Evolutionary conservation across 192 early-diverging fungal species (phyloP).

Genomic region (Coemansia sp.): DNA sequence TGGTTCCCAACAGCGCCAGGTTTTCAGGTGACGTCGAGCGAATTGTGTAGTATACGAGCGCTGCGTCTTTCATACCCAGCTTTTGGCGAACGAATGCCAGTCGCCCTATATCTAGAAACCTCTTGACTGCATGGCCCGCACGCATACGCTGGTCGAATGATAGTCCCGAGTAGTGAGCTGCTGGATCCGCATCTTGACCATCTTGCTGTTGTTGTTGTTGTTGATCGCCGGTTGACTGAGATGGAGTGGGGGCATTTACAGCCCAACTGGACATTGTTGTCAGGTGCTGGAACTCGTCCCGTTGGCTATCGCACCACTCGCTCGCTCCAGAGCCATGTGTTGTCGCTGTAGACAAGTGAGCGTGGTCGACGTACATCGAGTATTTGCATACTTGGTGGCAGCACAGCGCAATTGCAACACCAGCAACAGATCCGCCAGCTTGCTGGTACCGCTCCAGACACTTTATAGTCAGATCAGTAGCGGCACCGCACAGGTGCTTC

Average conservation of each 20-base stretch:
- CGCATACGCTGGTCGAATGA: slow-evolving; percentile 61
- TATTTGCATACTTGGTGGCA: slow-evolving; percentile 84
- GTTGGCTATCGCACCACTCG: slow-evolving; percentile 46
- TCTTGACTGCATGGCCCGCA: slow-evolving; percentile 74
- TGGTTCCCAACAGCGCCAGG: slow-evolving; percentile 65
- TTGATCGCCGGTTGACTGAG: slow-evolving; percentile 22
- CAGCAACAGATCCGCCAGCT: slow-evolving; percentile 59
- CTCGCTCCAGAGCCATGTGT: not conserved
- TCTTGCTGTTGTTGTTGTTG: slow-evolving; percentile 16
- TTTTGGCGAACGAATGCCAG: slow-evolving; percentile 54
- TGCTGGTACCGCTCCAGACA: slow-evolving; percentile 63
- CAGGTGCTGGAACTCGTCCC: slow-evolving; percentile 65
- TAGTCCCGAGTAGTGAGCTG: slow-evolving; percentile 69
- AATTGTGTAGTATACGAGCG: slow-evolving; percentile 77
- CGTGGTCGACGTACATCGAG: slow-evolving; percentile 69
- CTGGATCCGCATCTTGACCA: slow-evolving; percentile 37
- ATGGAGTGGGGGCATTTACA: slow-evolving; percentile 57
- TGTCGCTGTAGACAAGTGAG: slow-evolving; percentile 53
- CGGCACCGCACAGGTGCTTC: slow-evolving; percentile 90
- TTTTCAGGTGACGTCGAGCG: slow-evolving; percentile 71
- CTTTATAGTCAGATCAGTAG: slow-evolving; percentile 83
- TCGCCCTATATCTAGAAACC: slow-evolving; percentile 78
- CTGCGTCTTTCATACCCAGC: slow-evolving; percentile 60
- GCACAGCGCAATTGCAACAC: slow-evolving; percentile 84
- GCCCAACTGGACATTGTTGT: slow-evolving; percentile 81